These are phyloP conservation scores for Sporothrix brunneoviolacea DNA, from an alignment of 2,329 filamentous ascomycete genomes.

Conservation along the genomic window DNA sequence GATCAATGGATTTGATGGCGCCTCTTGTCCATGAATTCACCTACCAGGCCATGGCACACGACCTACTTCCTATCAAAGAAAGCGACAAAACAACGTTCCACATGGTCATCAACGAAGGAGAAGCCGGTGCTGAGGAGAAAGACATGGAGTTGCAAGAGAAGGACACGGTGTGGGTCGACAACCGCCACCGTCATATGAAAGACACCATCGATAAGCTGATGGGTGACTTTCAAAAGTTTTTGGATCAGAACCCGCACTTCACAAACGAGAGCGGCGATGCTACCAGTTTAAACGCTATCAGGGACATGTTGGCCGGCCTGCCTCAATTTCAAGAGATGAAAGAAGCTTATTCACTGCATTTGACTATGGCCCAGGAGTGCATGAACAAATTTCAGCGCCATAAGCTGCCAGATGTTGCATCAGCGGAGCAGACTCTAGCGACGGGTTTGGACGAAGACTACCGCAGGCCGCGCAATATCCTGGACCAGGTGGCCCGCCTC, in stretches of 20 bases:
- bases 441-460: constrained; percentile 92
- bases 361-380: constrained; percentile 95
- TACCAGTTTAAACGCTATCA: constrained; percentile 80
- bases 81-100: constrained; percentile 82
- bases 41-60: constrained; percentile 97
- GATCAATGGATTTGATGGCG: constrained; percentile 85
- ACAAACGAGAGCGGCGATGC: constrained; percentile 64
- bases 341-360: constrained; percentile 85
- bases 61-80: constrained; percentile 81
- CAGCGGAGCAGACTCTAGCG: constrained; percentile 81
- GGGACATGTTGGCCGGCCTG: constrained; percentile 92
- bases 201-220: constrained; percentile 92
- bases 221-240: constrained; percentile 86
- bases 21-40: constrained; percentile 94
- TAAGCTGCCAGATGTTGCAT: constrained; percentile 81
- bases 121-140: constrained; percentile 65
- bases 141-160: constrained; percentile 88
- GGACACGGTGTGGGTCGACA: constrained; percentile 92
- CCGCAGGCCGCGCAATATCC: constrained; percentile 81
- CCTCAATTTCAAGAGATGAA: constrained; percentile 95
- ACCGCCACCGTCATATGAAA: constrained; percentile 94
- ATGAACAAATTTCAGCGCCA: constrained; percentile 86
- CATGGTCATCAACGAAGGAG: constrained; percentile 70
- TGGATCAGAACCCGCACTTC: constrained; percentile 87
- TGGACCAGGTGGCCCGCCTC: constrained; percentile 78